Conservation (phyloP, 169 alveolate species). For the Eimeria sp. region DNA sequence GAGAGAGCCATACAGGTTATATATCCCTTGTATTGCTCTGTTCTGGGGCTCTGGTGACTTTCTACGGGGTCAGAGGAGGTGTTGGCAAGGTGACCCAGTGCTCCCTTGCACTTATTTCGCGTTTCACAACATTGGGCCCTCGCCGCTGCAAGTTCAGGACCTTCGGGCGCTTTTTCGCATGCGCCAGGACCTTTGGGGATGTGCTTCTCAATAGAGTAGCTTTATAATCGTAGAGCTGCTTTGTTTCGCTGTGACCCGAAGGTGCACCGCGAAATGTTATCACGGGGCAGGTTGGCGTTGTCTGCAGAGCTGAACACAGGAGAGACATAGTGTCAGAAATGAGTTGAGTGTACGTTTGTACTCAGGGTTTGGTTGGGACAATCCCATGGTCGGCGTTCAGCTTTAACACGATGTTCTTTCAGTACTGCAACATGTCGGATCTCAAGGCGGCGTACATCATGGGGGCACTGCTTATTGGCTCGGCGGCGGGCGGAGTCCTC, state of each 20-base stretch:
- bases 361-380: conserved; percentile 93
- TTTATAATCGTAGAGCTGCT: background rate
- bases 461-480: conserved; percentile 92
- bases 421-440: conserved; percentile 93
- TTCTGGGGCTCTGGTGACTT: background rate
- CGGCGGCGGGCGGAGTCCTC: conserved; percentile 93
- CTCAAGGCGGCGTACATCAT: conserved; percentile 91
- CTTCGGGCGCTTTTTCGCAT: background rate
- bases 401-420: conserved; percentile 94
- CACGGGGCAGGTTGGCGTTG: background rate
- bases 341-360: background rate
- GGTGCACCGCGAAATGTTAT: background rate
- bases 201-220: background rate
- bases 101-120: background rate
- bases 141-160: background rate
- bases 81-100: background rate
- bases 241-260: background rate
- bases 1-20: too few relatives aligned
- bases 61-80: background rate
- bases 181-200: background rate
- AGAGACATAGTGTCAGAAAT: background rate
- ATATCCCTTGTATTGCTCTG: background rate
- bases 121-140: background rate
- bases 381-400: conserved; percentile 95
- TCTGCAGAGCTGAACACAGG: background rate